Evolutionary conservation across 352 stramenopile species (phyloP).

Genomic region (Aphanomyces cochlioides): DNA sequence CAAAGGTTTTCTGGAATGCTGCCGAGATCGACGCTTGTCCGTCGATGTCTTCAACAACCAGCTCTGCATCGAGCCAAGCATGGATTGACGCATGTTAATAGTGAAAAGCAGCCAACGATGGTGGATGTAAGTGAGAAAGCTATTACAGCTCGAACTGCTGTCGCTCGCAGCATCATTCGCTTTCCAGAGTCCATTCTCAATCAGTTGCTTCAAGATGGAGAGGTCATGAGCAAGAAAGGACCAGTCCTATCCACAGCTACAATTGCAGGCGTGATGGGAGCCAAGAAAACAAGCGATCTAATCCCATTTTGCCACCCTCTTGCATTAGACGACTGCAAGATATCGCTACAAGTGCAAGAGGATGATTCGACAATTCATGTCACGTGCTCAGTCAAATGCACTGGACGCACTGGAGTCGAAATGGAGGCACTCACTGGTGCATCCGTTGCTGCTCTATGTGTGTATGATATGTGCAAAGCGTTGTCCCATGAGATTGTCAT

Average conservation of each 20-base stretch:
- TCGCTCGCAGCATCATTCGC: constrained; percentile 77
- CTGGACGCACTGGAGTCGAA: constrained; percentile 93
- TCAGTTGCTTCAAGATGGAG: constrained; percentile 47
- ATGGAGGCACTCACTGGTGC: constrained; percentile 95
- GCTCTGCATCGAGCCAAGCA: constrained; percentile 2
- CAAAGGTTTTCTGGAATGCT: too few species aligned
- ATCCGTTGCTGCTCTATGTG: constrained; percentile 90
- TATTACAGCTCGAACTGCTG: constrained; percentile 75
- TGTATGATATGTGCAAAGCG: constrained; percentile 99
- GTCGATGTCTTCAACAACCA: too few species aligned
- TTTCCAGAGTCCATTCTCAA: constrained; percentile 79
- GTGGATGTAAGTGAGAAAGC: constrained; percentile 88
- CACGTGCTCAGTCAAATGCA: constrained; percentile 86
- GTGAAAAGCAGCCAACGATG: constrained; percentile 60
- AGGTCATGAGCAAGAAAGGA: constrained; percentile 78
- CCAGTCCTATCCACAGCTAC: constrained; percentile 89
- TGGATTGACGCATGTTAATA: constrained; percentile 27
- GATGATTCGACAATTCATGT: constrained; percentile 66
- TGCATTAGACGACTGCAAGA: constrained; percentile 86
- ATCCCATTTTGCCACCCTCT: constrained; percentile 94
- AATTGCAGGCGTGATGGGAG: constrained; percentile 89
- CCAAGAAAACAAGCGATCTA: constrained; percentile 90
- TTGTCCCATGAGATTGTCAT: constrained; percentile 95
- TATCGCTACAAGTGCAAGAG: constrained; percentile 66
- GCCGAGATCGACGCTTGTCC: too few species aligned